Evolutionary conservation across 2,329 filamentous ascomycete genomes (phyloP), one percentile per base, ranked within the genome.

Genomic region (Trichophyton verrucosum): DNA sequence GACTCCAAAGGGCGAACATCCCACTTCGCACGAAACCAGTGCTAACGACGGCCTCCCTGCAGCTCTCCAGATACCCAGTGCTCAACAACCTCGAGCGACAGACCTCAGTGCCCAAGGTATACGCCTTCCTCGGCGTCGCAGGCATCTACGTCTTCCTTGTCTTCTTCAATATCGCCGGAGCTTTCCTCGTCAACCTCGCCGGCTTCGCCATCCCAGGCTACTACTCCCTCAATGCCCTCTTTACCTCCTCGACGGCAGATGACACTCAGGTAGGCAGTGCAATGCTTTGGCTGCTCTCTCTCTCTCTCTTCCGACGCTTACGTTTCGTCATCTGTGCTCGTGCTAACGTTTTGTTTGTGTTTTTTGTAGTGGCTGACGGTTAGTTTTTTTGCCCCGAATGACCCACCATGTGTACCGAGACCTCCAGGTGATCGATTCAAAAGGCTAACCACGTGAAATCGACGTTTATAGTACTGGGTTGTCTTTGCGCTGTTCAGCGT

Each of bases 101-200:
- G 75, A 86, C 83, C 68, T 84, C 79, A 61, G 81, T 86, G 61
- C 84, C 84, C 67, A 86, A 86, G 77, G 83, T 85, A 74, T 86
- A 86, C 71, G 81, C 80, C 64, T 75, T 86, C 72, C 82, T 86
- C 56, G 84, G 83, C 67, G 76, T 86, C 60, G 81, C 77, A 65
- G 83, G 81, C 62, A 77, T 86, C 64, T 86, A 86, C 79, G 85
- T 85, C 77, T 86, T 86, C 80, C 77, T 86, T 60, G 79, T 86
- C 74, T 86, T 86, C 77, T 86, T 86, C 78, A 86, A 86, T 78
- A 86, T 86, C 66, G 84, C 81, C 64, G 84, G 84, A 73, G 81
- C 83, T 69, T 86, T 86, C 74, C 79, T 86, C 62, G 82, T 86
- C 71, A 86, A 86, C 76, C 79, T 84, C 68, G 82, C 83, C 64